phyloP scores from a whole-genome alignment of 192 early-diverging fungal species.

The Cladochytrium replicatum region DNA sequence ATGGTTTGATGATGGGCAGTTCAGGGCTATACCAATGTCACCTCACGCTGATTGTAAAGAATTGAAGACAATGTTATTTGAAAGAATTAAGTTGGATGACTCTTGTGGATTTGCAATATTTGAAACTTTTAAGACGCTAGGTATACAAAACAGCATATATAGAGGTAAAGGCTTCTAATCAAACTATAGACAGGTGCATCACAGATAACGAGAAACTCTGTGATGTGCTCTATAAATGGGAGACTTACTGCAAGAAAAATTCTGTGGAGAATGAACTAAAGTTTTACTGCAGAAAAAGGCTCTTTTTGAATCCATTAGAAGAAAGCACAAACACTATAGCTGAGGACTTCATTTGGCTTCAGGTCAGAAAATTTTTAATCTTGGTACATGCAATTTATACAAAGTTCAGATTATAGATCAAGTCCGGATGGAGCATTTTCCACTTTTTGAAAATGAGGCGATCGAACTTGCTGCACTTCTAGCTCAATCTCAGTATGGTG shows the following conservation, averaged over 20 bases:
- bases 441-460: conserved; percentile 21
- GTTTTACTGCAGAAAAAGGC: conserved; percentile 29
- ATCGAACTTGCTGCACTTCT: conserved; percentile 13
- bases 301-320: conserved; percentile 23
- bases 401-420: conserved; percentile 11
- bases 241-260: conserved; percentile 13
- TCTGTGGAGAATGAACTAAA: conserved; percentile 7
- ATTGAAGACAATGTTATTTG: too few species aligned
- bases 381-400: background rate
- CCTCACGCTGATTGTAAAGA: too few species aligned
- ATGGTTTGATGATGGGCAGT: conserved; percentile 30
- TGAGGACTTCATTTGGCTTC: conserved; percentile 25
- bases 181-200: conserved; percentile 1
- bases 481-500: conserved; percentile 28
- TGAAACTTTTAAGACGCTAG: conserved; percentile 19
- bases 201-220: conserved; percentile 27
- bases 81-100: conserved; percentile 23
- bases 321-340: conserved; percentile 6
- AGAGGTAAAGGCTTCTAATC: background rate
- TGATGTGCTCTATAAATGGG: conserved; percentile 30
- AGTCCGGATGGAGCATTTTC: conserved; percentile 20
- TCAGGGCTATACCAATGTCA: conserved; percentile 30
- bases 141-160: conserved; percentile 9
- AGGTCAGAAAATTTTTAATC: conserved; percentile 9
- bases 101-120: conserved; percentile 32